phyloP scores from a whole-genome alignment of 1,139 yeast species.

The Candida glucosophila region DNA sequence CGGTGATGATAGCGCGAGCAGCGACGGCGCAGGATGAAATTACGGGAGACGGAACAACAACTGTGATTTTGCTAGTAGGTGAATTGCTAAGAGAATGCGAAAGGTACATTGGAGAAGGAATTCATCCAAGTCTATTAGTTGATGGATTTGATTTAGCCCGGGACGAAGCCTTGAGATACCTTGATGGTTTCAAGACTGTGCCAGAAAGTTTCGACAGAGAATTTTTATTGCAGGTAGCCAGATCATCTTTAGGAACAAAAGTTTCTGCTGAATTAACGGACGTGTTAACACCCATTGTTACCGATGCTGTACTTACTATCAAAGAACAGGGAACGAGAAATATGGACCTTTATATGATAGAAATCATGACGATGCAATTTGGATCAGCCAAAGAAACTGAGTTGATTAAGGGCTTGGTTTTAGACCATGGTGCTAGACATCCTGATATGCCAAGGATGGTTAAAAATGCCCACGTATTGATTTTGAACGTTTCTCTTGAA shows the following conservation, averaged over 20 bases:
- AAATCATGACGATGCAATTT: slow-evolving; percentile 97
- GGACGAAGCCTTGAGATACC: slow-evolving; percentile 58
- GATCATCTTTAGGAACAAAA: slow-evolving; percentile 83
- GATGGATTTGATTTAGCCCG: slow-evolving; percentile 95
- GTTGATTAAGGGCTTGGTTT: slow-evolving; percentile 79
- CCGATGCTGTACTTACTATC: slow-evolving; percentile 89
- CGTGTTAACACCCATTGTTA: slow-evolving; percentile 84
- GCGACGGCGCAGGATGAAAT: slow-evolving; percentile 99
- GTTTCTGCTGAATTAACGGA: slow-evolving; percentile 69
- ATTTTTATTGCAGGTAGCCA: slow-evolving; percentile 81
- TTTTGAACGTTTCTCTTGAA: slow-evolving; percentile 87
- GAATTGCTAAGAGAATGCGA: slow-evolving; percentile 93
- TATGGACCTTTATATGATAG: slow-evolving; percentile 93
- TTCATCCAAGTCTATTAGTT: slow-evolving; percentile 88
- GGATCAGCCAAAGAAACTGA: slow-evolving; percentile 77
- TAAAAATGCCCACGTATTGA: slow-evolving; percentile 75
- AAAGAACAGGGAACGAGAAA: slow-evolving; percentile 41
- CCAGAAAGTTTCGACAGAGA: slow-evolving; percentile 64
- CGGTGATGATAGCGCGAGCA: slow-evolving; percentile 96
- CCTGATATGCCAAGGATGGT: slow-evolving; percentile 97
- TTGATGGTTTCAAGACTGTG: slow-evolving; percentile 52
- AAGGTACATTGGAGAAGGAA: slow-evolving; percentile 84
- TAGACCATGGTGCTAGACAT: slow-evolving; percentile 98
- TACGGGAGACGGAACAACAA: slow-evolving; percentile 99
- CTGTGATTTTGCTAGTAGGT: slow-evolving; percentile 90